A percentile compares a stretch with the other conserved stretches of the same genome.
Evolutionary conservation across 2,329 filamentous ascomycete species (phyloP).

Genomic region (Fusarium penzigii): DNA sequence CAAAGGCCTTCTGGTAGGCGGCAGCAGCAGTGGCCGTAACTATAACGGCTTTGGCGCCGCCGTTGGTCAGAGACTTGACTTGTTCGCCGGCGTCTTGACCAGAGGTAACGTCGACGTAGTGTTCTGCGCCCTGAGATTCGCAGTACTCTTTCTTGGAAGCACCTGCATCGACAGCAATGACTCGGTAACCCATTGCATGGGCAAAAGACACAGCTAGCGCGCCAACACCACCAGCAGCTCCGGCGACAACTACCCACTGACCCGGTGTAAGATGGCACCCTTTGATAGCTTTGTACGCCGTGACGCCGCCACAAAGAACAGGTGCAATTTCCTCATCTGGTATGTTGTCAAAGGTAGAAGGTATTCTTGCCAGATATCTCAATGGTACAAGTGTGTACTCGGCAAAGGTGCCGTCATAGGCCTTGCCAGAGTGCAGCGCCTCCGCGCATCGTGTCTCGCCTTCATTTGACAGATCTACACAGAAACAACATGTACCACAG

Average conservation of each 20-base stretch:
- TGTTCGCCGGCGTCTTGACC: constrained; percentile 7
- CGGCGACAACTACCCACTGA: constrained; percentile 39
- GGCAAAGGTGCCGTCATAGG: constrained; percentile 40
- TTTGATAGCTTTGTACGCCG: constrained; percentile 44
- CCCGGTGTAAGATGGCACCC: constrained; percentile 33
- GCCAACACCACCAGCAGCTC: constrained; percentile 42
- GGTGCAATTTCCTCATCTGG: constrained; percentile 41
- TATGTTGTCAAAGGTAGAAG: constrained; percentile 25
- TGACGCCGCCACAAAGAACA: constrained; percentile 45
- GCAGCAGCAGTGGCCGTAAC: constrained; percentile 32
- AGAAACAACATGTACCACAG: constrained; percentile 36
- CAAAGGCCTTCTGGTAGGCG: constrained; percentile 38
- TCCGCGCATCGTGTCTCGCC: constrained; percentile 38
- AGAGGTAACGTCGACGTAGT: constrained; percentile 37
- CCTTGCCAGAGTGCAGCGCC: constrained; percentile 33
- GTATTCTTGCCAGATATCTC: constrained; percentile 33
- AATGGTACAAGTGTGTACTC: constrained; percentile 39
- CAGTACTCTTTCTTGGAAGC: constrained; percentile 33
- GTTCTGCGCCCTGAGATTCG: constrained; percentile 36
- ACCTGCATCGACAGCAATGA: constrained; percentile 41
- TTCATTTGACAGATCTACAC: constrained; percentile 30
- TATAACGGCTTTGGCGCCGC: constrained; percentile 29
- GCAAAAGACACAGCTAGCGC: constrained; percentile 41
- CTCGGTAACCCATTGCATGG: constrained; percentile 42
- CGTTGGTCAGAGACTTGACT: constrained; percentile 15